Conservation (phyloP, 495 filamentous ascomycete species). For the Talaromyces nanjingensis region DNA sequence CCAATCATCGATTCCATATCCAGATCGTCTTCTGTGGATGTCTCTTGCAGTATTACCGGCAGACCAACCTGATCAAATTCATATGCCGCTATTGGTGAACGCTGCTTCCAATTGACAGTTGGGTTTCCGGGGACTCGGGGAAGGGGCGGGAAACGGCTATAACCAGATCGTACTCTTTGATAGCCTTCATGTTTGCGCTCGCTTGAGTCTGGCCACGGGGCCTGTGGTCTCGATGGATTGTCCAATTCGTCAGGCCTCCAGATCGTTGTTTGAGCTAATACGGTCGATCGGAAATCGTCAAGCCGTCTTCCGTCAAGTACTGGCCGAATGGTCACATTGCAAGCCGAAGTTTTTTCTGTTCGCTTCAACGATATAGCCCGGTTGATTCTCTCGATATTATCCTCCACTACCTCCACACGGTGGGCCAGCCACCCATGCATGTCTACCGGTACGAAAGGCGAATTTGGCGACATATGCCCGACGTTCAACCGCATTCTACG, state of each 20-base stretch:
- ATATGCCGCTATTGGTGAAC: conserved; percentile 6
- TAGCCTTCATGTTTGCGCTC: conserved; percentile 27
- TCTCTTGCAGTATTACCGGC: conserved; percentile 1
- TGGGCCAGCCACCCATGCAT: conserved; percentile 18
- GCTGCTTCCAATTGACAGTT: conserved; percentile 23
- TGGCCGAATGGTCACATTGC: conserved; percentile 3
- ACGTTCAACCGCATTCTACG: conserved; percentile 12
- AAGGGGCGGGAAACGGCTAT: conserved; percentile 20
- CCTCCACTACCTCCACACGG: conserved; percentile 6
- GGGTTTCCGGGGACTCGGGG: conserved; percentile 23
- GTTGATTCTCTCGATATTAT: background rate
- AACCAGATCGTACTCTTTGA: conserved; percentile 20
- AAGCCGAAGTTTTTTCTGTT: background rate
- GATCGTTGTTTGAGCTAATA: conserved; percentile 16
- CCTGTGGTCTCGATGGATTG: conserved; percentile 9
- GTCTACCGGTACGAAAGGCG: conserved; percentile 17
- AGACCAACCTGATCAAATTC: conserved; percentile 11
- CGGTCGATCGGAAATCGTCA: conserved; percentile 13
- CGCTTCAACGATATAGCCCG: background rate
- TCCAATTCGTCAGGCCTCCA: conserved; percentile 15
- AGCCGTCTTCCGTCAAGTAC: conserved; percentile 13
- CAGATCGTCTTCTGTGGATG: conserved; percentile 1
- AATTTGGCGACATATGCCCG: conserved; percentile 14
- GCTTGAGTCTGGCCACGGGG: conserved; percentile 20
- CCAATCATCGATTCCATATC: conserved; percentile 7